These are phyloP conservation scores for Biscogniauxia mediterranea DNA, from an alignment of 2,329 filamentous ascomycete genomes.

Conservation along the genomic window DNA sequence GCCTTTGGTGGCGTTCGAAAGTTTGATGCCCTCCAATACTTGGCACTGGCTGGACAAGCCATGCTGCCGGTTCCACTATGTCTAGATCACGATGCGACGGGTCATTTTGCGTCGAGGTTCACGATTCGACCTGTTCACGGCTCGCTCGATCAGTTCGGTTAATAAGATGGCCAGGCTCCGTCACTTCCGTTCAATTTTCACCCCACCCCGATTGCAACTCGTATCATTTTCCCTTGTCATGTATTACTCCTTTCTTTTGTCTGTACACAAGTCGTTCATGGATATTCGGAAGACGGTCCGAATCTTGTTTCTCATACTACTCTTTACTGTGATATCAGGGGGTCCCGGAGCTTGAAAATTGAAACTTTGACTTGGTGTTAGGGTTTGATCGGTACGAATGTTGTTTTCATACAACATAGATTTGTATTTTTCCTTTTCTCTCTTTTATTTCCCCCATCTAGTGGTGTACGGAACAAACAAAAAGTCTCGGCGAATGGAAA, in stretches of 20 bases:
- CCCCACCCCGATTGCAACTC: background rate
- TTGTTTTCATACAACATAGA: background rate
- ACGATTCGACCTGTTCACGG: constrained; percentile 5
- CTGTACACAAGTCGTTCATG: background rate
- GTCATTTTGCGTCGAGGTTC: constrained; percentile 23
- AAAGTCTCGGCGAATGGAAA: background rate
- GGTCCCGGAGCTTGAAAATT: background rate
- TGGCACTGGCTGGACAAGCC: constrained; percentile 19
- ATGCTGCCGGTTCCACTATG: constrained; percentile 20
- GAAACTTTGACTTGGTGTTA: background rate
- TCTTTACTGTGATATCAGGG: background rate
- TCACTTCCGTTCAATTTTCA: background rate
- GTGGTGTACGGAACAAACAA: background rate
- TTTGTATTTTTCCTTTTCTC: background rate
- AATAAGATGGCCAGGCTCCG: background rate
- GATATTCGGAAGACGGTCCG: background rate
- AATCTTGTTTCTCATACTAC: background rate
- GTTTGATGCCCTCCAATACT: constrained; percentile 5
- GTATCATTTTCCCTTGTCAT: background rate
- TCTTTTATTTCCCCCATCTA: background rate
- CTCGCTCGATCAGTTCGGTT: background rate
- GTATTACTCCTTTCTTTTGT: background rate
- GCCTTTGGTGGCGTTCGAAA: background rate
- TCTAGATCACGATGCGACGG: constrained; percentile 25
- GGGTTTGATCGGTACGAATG: background rate